Evolutionary conservation across 2,329 filamentous ascomycete species (phyloP).

Genomic region (Pseudocercospora fuligena): DNA sequence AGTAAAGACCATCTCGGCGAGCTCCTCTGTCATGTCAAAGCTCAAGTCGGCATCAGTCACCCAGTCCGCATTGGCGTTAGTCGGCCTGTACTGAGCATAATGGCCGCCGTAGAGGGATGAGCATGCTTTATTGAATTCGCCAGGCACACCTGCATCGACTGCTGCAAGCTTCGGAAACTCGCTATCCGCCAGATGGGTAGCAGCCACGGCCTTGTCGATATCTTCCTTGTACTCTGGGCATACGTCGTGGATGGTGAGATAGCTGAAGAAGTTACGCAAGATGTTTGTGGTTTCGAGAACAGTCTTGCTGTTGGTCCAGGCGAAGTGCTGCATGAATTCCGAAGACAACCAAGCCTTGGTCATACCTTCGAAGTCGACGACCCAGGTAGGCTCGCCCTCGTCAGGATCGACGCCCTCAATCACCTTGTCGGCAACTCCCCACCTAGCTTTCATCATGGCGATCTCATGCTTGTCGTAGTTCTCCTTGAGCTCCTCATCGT

Average conservation of each 20-base stretch:
- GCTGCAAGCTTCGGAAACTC: constrained; percentile 68
- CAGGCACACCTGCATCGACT: constrained; percentile 65
- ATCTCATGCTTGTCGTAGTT: constrained; percentile 59
- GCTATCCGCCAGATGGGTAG: constrained; percentile 69
- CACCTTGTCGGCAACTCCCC: constrained; percentile 55
- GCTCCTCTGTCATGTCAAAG: background rate
- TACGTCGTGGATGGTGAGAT: constrained; percentile 81
- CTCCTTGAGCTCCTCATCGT: constrained; percentile 31
- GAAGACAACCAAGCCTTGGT: constrained; percentile 71
- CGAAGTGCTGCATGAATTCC: constrained; percentile 49
- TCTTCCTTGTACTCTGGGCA: constrained; percentile 78
- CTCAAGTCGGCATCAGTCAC: constrained; percentile 25
- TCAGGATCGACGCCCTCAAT: constrained; percentile 51
- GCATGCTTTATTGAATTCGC: constrained; percentile 79
- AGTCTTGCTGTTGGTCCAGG: constrained; percentile 58
- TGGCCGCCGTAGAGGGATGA: constrained; percentile 68
- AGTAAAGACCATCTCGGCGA: constrained; percentile 45
- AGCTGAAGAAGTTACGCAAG: constrained; percentile 85
- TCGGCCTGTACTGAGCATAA: constrained; percentile 38
- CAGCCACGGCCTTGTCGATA: constrained; percentile 65
- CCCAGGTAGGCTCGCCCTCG: constrained; percentile 58
- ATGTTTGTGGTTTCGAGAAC: constrained; percentile 68
- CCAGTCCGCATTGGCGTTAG: constrained; percentile 35
- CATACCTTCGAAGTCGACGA: constrained; percentile 79
- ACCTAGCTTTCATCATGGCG: constrained; percentile 57